Conservation (phyloP, 306 rosid genomes). For the Fragaria nilgerrensis region DNA sequence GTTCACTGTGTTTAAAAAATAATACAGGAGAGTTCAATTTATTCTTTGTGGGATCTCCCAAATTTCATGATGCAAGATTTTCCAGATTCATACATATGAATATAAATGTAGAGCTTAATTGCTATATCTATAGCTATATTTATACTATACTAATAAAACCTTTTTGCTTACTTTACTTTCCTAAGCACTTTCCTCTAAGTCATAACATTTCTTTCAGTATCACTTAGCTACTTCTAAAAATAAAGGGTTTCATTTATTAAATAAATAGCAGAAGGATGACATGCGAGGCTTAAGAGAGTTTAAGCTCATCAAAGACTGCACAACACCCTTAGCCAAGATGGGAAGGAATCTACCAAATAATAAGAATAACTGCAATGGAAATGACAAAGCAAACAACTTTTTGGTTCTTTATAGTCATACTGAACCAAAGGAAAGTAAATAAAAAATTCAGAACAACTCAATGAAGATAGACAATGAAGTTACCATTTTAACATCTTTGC, state of each 20-base stretch:
- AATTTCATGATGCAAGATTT: neutral
- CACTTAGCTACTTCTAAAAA: neutral
- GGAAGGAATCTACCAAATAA: neutral
- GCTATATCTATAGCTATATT: neutral
- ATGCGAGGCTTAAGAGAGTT: neutral
- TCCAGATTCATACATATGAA: neutral
- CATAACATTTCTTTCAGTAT: neutral
- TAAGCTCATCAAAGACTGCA: neutral
- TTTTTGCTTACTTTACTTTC: neutral
- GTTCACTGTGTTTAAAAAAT: neutral
- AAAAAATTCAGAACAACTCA: neutral
- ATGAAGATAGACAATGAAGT: constrained; percentile 22
- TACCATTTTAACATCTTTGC: constrained; percentile 75
- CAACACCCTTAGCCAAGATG: neutral
- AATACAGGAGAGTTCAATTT: neutral
- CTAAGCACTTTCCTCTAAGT: neutral
- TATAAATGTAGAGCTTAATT: neutral
- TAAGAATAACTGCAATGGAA: neutral
- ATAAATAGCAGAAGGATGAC: neutral
- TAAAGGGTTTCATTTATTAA: neutral
- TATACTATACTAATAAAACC: neutral
- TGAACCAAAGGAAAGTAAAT: neutral
- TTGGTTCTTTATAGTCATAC: neutral
- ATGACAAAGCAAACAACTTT: neutral
- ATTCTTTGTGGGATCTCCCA: neutral